Evolutionary conservation across 1,284 basidiomycete genomes (phyloP), one percentile per base, ranked within the genome.

Genomic region (Ustilago esculenta): DNA sequence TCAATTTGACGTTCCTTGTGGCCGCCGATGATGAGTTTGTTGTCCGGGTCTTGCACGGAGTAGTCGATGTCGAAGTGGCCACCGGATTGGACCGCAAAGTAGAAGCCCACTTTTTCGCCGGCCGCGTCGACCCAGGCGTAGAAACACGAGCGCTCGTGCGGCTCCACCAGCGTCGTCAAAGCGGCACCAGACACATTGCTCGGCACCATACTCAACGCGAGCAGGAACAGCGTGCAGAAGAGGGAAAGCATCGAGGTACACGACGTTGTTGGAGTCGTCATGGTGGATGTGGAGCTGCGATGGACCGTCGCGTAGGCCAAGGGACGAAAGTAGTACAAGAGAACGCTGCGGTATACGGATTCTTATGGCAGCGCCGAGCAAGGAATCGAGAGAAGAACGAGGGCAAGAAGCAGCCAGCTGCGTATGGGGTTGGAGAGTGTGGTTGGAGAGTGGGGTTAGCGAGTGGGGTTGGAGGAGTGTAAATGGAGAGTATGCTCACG

Each of bases 1-100:
- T 99, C 96, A 36, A 95, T 93, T 79, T 98, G 94, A 30, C 92
- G 88, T 80, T 98, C 94, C 37, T 89, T 88, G 72, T 87, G 83
- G 51, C 93, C 96, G 51, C 93, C 90, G 39, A 98, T 87, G 33
- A 98, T 83, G 41, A 94, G 85, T 79, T 89, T 91, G 81, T 92
- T 90, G 56, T 88, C 88, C 11, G 96, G 95, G 81, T 94, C 92
- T 74, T 90, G 92, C 68, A 99, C 87, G 68, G 90, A 88, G 82
- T 92, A 99, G 85, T 97, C 93, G 57, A 98, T 91, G 81, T 98
- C 95, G 83, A 98, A 98, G 7, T 90, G 90, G 43, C 95, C 96
- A 51, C 96, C 95, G 34, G 92, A 91, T 88, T 98, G 96, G 24
- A 98, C 93, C 18, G 85, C 85, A 73, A 86, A 86, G 81, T 86